Base-by-base conservation (phyloP, 2,329 filamentous ascomycete genomes). In the Cytospora piceicola region DNA sequence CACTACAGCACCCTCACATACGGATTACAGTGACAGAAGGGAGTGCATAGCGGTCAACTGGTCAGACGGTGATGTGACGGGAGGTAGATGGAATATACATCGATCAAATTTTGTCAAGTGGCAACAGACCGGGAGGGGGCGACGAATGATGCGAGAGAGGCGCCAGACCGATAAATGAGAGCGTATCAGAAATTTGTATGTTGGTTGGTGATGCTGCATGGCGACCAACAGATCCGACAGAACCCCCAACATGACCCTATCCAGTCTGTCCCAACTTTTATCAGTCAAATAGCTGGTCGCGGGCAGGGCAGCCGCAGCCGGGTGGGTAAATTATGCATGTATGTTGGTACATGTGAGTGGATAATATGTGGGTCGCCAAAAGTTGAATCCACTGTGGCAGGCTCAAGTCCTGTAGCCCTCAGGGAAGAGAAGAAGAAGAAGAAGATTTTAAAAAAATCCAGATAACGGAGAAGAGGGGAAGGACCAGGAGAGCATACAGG, bases 181-280 rank as follows among this genome's bases (percentile, higher is more conserved):
- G 52, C 53, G 42, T 51, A 46, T 49, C 53, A 57, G 60, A 46
- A 63, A 55, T 51, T 3, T 53, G 56, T 51, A 57, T 63, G 53
- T 63, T 63, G 60, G 53, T 55, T 55, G 52, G 42, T 17, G 60
- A 22, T 30, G 52, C 52, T 63, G 53, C 60, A 63, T 62, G n/a
- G 22, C 46, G n/a, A 49, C 46, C n/a, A 49, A 49, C 46, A 24
- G 46, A 24, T 22, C 42, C n/a, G 42, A 22, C n/a, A 24, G 42
- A n/a, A 22, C 12, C 20, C n/a, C 46, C n/a, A 22, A 46, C 42
- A 46, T 46, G 20, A 11, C 42, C 6, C 20, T 15, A 20, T 22
- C 11, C 42, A 11, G 20, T 4, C 20, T 4, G 42, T 22, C 11
- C 42, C 11, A 46, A 46, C 46, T 24, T 24, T 1, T 24, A 46